Conservation (phyloP, 1,284 basidiomycete species). For the Fomitopsis schrenkii region DNA sequence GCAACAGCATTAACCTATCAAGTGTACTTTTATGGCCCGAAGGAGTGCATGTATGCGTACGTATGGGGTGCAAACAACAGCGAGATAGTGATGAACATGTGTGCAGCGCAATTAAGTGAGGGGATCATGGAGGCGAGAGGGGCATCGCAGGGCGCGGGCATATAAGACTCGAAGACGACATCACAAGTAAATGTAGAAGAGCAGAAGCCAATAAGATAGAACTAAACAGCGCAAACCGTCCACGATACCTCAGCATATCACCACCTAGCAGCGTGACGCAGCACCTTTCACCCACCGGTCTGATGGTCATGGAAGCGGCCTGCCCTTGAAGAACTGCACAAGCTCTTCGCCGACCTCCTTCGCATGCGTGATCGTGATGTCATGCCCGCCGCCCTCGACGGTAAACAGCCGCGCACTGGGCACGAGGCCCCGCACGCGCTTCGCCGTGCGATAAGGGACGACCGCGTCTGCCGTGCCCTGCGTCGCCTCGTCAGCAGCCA, state of each 20-base stretch:
- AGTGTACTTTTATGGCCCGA: neutral
- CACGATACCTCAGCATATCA: neutral
- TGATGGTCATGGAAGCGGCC: neutral
- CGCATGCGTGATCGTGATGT: conserved; percentile 57
- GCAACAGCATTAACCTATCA: neutral
- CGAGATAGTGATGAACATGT: no score
- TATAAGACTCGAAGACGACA: no score
- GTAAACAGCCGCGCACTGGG: conserved; percentile 52
- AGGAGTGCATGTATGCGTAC: neutral
- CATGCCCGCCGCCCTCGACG: conserved; percentile 58
- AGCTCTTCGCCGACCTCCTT: conserved; percentile 38
- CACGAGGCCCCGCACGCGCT: conserved; percentile 48
- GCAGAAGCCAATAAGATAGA: neutral
- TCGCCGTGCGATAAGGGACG: conserved; percentile 59
- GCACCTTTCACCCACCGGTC: neutral
- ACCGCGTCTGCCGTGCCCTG: conserved; percentile 67
- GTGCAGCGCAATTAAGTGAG: neutral
- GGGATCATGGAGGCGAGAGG: neutral
- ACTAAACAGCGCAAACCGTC: neutral
- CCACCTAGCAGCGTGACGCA: neutral
- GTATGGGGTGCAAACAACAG: neutral
- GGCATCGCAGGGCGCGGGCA: no score
- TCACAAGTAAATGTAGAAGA: neutral
- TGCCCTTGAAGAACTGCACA: conserved; percentile 33
- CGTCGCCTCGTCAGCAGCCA: neutral